These are phyloP conservation scores for Cordyceps pruinosa DNA, from an alignment of 2,329 filamentous ascomycete genomes.

Conservation along the genomic window DNA sequence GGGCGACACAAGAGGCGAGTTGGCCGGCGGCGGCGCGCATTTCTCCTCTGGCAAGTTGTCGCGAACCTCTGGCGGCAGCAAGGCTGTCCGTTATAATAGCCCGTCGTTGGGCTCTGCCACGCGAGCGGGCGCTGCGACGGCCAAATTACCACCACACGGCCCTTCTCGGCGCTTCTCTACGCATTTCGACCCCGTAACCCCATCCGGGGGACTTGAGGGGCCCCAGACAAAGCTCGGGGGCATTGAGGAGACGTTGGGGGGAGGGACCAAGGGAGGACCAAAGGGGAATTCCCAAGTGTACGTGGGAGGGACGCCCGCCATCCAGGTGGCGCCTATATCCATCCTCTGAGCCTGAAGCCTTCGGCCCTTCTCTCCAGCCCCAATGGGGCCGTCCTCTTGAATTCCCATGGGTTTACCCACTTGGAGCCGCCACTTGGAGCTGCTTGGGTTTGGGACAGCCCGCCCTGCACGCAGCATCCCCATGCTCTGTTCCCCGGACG, in stretches of 20 bases:
- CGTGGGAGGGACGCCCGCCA: no score
- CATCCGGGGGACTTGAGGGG: conserved; percentile 1
- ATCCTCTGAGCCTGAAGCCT: not conserved
- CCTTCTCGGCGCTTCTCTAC: conserved; percentile 12
- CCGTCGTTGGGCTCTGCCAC: not conserved
- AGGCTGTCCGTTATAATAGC: not conserved
- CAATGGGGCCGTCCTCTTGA: not conserved
- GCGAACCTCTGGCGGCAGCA: no score
- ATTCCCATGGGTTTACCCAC: not conserved
- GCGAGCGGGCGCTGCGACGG: not conserved
- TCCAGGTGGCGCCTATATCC: not conserved
- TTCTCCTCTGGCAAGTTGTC: no score
- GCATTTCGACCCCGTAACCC: not conserved
- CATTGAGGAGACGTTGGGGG: not conserved
- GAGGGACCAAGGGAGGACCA: not conserved
- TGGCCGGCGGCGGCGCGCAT: no score
- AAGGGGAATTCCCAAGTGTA: no score
- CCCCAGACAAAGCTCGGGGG: not conserved
- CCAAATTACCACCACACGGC: conserved; percentile 8
- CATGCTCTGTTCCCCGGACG: conserved; percentile 1
- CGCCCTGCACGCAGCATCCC: no score
- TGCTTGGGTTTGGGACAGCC: no score
- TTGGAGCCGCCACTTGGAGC: conserved; percentile 1
- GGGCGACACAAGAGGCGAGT: no score
- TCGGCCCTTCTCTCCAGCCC: conserved; percentile 11